A percentile compares a stretch with the other conserved stretches of the same genome.
Conservation (phyloP, 805 yeast genomes). For the Starmerella asiatica region DNA sequence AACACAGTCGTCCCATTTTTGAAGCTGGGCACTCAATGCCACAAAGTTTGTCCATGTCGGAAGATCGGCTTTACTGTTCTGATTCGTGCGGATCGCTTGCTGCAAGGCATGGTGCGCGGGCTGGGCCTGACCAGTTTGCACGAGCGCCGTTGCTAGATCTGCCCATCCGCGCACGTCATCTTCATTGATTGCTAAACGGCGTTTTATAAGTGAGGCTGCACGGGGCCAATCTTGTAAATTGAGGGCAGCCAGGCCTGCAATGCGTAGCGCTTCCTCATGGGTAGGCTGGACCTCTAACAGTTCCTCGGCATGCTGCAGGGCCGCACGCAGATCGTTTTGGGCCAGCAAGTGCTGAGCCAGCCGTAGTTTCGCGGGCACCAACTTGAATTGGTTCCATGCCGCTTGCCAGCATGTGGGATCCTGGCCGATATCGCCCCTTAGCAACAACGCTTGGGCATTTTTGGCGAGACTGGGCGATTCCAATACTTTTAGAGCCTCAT, state of each 20-base stretch:
- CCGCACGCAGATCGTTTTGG: slow-evolving; percentile 37
- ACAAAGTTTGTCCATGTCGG: slow-evolving; percentile 80
- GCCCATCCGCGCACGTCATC: slow-evolving; percentile 79
- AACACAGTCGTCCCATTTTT: slow-evolving; percentile 82
- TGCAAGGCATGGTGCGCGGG: slow-evolving; percentile 80
- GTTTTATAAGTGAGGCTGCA: slow-evolving; percentile 83
- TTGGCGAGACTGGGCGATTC: slow-evolving; percentile 47
- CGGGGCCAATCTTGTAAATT: slow-evolving; percentile 56
- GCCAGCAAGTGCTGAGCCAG: slow-evolving; percentile 50
- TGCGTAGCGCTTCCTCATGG: slow-evolving; percentile 71
- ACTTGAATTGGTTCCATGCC: slow-evolving; percentile 77
- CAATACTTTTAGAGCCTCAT: slow-evolving; percentile 50
- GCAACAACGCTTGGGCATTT: slow-evolving; percentile 72
- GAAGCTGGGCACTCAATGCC: slow-evolving; percentile 63
- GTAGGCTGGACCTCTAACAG: slow-evolving; percentile 62
- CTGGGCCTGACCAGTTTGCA: slow-evolving; percentile 46
- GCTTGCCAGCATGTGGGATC: slow-evolving; percentile 67
- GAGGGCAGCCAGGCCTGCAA: slow-evolving; percentile 81
- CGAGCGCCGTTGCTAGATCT: slow-evolving; percentile 68
- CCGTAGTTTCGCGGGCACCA: slow-evolving; percentile 75
- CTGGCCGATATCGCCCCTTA: slow-evolving; percentile 71
- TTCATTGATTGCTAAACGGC: slow-evolving; percentile 79
- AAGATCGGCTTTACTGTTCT: slow-evolving; percentile 60
- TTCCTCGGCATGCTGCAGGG: slow-evolving; percentile 59
- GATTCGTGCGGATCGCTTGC: slow-evolving; percentile 56